A percentile compares a stretch with the other conserved stretches of the same genome.
phyloP scores from a whole-genome alignment of 2,329 filamentous ascomycete genomes.

The Phaeosphaeriaceae sp. region DNA sequence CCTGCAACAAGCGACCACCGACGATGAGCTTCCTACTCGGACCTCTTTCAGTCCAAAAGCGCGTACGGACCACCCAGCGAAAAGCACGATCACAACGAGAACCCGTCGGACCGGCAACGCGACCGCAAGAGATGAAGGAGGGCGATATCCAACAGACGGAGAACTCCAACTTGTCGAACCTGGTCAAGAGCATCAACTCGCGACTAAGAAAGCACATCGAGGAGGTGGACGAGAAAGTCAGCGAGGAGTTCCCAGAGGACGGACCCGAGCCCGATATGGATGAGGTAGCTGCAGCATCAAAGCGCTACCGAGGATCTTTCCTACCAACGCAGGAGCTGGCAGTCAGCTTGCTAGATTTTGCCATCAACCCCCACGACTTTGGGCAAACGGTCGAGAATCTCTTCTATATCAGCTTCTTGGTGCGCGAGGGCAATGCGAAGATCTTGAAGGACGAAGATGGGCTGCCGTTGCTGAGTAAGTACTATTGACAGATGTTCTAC shows the following conservation, averaged over 20 bases:
- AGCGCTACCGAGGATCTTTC: constrained; percentile 67
- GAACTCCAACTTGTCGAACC: constrained; percentile 78
- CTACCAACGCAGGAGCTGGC: constrained; percentile 65
- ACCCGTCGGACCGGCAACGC: constrained; percentile 70
- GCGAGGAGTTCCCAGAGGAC: constrained; percentile 41
- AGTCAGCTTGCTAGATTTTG: constrained; percentile 83
- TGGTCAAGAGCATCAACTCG: constrained; percentile 78
- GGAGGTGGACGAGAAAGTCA: constrained; percentile 51
- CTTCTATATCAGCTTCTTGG: constrained; percentile 94
- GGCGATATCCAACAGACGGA: constrained; percentile 79
- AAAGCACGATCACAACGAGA: constrained; percentile 74
- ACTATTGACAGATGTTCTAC: background rate
- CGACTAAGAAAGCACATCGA: constrained; percentile 60
- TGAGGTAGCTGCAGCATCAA: constrained; percentile 63
- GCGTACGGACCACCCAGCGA: constrained; percentile 72
- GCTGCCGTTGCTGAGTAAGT: constrained; percentile 82
- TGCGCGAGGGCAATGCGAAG: constrained; percentile 81
- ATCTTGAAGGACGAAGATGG: constrained; percentile 77
- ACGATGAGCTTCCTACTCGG: constrained; percentile 86
- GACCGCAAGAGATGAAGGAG: constrained; percentile 78
- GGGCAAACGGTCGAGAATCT: constrained; percentile 96
- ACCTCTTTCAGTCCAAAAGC: constrained; percentile 88
- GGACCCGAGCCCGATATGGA: constrained; percentile 43
- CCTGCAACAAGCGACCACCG: constrained; percentile 75
- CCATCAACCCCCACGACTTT: constrained; percentile 88